Evolutionary conservation across 1,284 basidiomycete genomes (phyloP).

Genomic region (Puccinia horiana): DNA sequence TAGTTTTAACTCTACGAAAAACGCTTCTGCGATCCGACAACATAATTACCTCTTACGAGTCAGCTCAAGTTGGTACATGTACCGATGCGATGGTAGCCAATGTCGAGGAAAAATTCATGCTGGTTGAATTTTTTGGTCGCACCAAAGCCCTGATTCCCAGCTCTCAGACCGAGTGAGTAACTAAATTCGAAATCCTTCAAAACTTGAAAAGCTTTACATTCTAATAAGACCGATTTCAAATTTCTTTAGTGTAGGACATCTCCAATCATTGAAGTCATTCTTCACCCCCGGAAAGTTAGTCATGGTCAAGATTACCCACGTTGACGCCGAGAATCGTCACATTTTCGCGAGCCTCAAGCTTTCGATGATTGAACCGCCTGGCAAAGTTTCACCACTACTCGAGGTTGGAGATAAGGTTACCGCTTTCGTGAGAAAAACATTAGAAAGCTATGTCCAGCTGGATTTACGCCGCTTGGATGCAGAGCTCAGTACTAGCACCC

Average conservation of each 20-base stretch:
- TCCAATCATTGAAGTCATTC: constrained; percentile 68
- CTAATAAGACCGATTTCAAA: constrained; percentile 38
- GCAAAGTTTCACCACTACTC: background rate
- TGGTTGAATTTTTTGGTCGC: constrained; percentile 88
- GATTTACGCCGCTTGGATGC: constrained; percentile 50
- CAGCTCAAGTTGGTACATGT: constrained; percentile 72
- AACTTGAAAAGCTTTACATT: constrained; percentile 14
- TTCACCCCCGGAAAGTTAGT: constrained; percentile 81
- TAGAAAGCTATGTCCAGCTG: constrained; percentile 55
- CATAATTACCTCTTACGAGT: constrained; percentile 69
- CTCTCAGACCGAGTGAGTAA: constrained; percentile 72
- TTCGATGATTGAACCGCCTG: background rate
- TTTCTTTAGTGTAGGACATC: constrained; percentile 66
- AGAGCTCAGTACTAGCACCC: constrained; percentile 46
- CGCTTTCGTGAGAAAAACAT: constrained; percentile 55
- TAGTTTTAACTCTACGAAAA: constrained; percentile 89
- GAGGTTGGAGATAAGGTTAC: constrained; percentile 51
- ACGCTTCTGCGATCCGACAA: constrained; percentile 77
- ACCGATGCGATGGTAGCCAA: constrained; percentile 82
- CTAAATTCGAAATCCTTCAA: constrained; percentile 28
- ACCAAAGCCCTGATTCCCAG: constrained; percentile 79
- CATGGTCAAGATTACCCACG: constrained; percentile 72
- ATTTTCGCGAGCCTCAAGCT: constrained; percentile 56
- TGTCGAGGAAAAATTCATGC: constrained; percentile 72
- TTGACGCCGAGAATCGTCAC: constrained; percentile 69